These are phyloP conservation scores for Bipolaris bicolor DNA, from an alignment of 2,329 filamentous ascomycete species.

Conservation along the genomic window DNA sequence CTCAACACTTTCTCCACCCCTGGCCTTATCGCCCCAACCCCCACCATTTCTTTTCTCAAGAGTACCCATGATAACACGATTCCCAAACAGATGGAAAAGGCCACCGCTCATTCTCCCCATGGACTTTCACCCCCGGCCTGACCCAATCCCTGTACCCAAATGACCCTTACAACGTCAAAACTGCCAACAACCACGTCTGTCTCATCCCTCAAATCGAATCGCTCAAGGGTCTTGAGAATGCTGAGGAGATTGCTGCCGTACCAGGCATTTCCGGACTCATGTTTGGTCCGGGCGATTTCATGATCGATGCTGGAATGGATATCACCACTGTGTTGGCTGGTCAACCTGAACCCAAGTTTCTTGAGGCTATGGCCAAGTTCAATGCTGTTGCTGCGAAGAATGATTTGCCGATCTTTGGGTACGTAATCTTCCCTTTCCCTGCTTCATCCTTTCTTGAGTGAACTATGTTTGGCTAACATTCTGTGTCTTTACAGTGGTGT, in stretches of 20 bases:
- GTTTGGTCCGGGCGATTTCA: constrained; percentile 35
- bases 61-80: not conserved
- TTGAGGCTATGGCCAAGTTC: constrained; percentile 29
- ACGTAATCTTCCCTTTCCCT: not conserved
- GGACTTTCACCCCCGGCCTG: constrained; percentile 33
- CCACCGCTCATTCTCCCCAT: constrained; percentile 35
- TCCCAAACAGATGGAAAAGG: constrained; percentile 15
- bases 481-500: constrained; percentile 19
- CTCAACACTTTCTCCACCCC: not conserved
- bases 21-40: not conserved
- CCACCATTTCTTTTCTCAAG: not conserved
- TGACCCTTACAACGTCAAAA: constrained; percentile 33
- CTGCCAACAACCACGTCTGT: constrained; percentile 34
- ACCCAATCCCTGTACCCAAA: constrained; percentile 27
- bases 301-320: constrained; percentile 35
- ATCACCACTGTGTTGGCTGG: constrained; percentile 20
- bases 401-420: constrained; percentile 31
- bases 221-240: constrained; percentile 34
- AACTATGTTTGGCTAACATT: constrained; percentile 2
- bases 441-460: not conserved
- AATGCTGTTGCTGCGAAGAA: constrained; percentile 30
- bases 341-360: constrained; percentile 24
- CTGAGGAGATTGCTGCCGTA: constrained; percentile 35
- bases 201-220: constrained; percentile 38
- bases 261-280: constrained; percentile 33